These are phyloP conservation scores for Alternaria conjuncta DNA, from an alignment of 2,329 filamentous ascomycete species.

Conservation along the genomic window DNA sequence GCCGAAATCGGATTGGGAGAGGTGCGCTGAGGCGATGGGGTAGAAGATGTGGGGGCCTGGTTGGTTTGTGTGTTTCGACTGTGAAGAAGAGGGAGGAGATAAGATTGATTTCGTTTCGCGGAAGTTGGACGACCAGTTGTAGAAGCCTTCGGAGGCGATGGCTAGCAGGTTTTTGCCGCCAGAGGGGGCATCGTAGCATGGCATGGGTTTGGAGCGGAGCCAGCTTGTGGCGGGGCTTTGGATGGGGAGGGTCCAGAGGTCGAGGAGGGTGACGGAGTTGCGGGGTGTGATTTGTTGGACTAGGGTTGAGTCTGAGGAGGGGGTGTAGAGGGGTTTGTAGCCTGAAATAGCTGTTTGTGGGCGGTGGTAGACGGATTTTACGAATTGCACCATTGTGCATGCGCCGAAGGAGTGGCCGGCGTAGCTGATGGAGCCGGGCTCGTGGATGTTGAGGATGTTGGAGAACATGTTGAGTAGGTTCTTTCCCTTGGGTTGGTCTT, in stretches of 20 bases:
- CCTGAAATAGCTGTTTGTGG: conserved; percentile 54
- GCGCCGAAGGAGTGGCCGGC: conserved; percentile 84
- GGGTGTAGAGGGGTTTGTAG: conserved; percentile 66
- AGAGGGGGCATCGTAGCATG: conserved; percentile 64
- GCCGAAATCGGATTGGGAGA: conserved; percentile 84
- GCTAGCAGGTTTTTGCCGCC: conserved; percentile 67
- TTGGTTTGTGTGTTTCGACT: conserved; percentile 44
- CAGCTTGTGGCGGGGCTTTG: conserved; percentile 66
- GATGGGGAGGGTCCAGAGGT: conserved; percentile 81
- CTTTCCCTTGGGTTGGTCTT: conserved; percentile 46
- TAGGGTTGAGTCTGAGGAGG: conserved; percentile 62
- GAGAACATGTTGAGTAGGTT: conserved; percentile 65
- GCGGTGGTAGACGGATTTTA: conserved; percentile 79
- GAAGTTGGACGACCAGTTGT: conserved; percentile 77
- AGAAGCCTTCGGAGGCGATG: conserved; percentile 78
- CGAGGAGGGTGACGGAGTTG: conserved; percentile 72
- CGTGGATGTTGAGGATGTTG: conserved; percentile 69
- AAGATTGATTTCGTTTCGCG: conserved; percentile 71
- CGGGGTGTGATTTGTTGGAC: conserved; percentile 70
- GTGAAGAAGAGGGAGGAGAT: conserved; percentile 61
- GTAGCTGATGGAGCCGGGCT: conserved; percentile 75
- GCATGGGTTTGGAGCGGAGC: conserved; percentile 75
- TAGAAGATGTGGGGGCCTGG: conserved; percentile 74
- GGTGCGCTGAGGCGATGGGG: conserved; percentile 74
- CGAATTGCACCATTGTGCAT: conserved; percentile 74